Conservation (phyloP, 148 eudicot genomes). For the Dysphania ambrosioides region DNA sequence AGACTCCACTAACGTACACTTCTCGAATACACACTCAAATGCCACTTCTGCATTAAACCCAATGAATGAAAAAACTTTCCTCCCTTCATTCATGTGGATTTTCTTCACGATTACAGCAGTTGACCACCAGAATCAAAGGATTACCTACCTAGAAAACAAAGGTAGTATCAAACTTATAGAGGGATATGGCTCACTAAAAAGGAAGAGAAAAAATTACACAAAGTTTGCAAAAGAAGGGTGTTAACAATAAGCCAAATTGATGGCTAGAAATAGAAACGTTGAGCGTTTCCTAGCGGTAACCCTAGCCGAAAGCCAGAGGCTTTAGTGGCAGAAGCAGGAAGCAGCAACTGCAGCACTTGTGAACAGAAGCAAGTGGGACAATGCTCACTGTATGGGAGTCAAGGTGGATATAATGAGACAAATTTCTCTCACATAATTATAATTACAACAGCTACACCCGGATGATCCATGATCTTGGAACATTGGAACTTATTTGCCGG, state of each 20-base stretch:
- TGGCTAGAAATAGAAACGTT: background rate
- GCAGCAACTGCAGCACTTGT: background rate
- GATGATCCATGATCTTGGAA: background rate
- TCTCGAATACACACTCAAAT: background rate
- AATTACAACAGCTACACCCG: background rate
- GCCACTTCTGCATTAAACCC: background rate
- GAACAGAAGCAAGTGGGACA: background rate
- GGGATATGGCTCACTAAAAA: background rate
- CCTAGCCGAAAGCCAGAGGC: background rate
- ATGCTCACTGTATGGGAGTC: background rate
- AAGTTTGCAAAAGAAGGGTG: background rate
- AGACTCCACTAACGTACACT: background rate
- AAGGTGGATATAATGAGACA: background rate
- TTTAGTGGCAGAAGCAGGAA: background rate
- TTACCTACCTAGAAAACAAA: background rate
- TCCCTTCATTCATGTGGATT: background rate
- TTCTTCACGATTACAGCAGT: background rate
- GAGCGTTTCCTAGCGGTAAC: background rate
- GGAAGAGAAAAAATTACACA: background rate
- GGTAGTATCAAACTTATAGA: background rate
- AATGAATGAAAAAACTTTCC: background rate
- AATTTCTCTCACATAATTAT: background rate
- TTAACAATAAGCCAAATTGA: background rate
- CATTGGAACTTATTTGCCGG: background rate
- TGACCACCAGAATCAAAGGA: background rate